Conservation (phyloP, 306 rosid species). For the Rubus idaeus region DNA sequence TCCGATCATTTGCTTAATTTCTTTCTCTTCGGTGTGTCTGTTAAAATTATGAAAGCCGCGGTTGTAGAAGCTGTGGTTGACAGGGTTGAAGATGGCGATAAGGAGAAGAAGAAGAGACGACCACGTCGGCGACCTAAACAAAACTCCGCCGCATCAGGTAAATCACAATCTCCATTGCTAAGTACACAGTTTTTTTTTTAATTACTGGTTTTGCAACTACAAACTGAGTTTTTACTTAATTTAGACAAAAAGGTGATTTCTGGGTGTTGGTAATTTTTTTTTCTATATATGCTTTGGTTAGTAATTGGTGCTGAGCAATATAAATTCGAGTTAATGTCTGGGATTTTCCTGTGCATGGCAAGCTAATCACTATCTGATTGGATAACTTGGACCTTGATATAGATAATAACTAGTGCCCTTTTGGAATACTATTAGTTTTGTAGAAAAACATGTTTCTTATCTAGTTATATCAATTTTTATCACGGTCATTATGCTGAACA, state of each 20-base stretch:
- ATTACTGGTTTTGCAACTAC: not conserved
- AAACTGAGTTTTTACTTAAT: not conserved
- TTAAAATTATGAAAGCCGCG: slow-evolving; percentile 41
- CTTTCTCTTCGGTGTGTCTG: not conserved
- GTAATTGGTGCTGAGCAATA: not conserved
- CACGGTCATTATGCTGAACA: not conserved
- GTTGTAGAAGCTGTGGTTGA: slow-evolving; percentile 52
- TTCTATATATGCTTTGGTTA: not conserved
- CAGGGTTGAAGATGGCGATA: slow-evolving; percentile 60
- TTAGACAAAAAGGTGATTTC: not conserved
- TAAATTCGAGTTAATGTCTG: not conserved
- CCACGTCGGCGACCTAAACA: slow-evolving; percentile 78
- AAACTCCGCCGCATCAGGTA: slow-evolving; percentile 31
- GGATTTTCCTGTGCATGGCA: not conserved
- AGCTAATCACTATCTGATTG: not conserved
- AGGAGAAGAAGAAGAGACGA: slow-evolving; percentile 86
- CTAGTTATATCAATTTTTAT: no score
- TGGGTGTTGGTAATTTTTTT: not conserved
- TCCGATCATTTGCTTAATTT: not conserved
- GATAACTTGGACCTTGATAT: no score
- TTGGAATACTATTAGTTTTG: no score
- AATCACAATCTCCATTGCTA: no score
- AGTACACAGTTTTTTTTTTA: not conserved
- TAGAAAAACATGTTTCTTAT: no score
- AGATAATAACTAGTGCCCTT: no score